Percentiles rank a stretch among this genome's conserved stretches.
phyloP scores from a whole-genome alignment of 2,329 filamentous ascomycete species.

The Sporothrix pseudoabietina region DNA sequence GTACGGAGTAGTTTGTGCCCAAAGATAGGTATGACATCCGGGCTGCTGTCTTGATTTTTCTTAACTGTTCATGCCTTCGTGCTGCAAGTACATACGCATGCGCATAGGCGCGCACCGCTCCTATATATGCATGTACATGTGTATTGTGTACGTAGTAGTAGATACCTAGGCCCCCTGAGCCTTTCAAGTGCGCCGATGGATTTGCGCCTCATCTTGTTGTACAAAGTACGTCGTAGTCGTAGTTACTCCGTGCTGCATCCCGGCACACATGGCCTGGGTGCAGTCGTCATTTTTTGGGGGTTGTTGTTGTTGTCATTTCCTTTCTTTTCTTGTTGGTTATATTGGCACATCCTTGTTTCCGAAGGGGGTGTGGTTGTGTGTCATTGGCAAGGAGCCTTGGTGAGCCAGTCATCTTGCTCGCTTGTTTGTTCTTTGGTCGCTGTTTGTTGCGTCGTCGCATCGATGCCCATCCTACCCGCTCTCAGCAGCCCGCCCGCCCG shows the following conservation, averaged over 20 bases:
- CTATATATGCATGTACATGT: too few species aligned
- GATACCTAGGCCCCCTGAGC: background rate
- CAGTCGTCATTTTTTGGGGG: background rate
- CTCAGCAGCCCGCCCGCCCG: background rate
- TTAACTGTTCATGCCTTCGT: background rate
- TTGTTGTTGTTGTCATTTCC: too few species aligned
- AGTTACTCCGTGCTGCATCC: background rate
- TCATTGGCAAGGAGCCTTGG: constrained; percentile 3
- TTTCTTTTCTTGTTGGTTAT: too few species aligned
- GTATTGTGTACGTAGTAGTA: too few species aligned
- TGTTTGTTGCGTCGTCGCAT: background rate
- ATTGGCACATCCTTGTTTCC: constrained; percentile 31
- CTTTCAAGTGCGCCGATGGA: background rate
- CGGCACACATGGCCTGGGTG: background rate
- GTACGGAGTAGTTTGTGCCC: background rate
- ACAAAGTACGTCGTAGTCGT: too few species aligned
- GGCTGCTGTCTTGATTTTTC: background rate
- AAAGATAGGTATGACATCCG: constrained; percentile 9
- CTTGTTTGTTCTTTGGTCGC: background rate
- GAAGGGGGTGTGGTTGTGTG: constrained; percentile 22
- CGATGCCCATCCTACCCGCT: constrained; percentile 3
- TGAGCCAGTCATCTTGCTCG: constrained; percentile 14
- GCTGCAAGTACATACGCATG: background rate
- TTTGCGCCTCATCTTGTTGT: too few species aligned
- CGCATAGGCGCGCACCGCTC: too few species aligned